phyloP scores from a whole-genome alignment of 2,329 filamentous ascomycete species.

The Ampelomyces quisqualis region DNA sequence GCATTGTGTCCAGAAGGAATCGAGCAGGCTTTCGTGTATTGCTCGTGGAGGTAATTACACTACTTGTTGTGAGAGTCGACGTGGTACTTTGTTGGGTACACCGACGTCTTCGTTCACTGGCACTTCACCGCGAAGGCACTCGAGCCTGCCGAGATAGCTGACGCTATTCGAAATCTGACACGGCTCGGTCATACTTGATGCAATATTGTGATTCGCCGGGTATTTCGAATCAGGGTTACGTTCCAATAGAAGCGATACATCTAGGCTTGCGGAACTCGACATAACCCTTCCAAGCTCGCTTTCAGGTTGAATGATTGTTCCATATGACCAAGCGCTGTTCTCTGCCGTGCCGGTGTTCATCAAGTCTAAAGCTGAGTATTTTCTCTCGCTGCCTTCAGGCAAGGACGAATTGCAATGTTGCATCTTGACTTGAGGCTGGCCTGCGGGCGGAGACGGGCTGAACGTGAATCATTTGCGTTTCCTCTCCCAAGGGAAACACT shows the following conservation, averaged over 20 bases:
- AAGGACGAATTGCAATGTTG: conserved; percentile 13
- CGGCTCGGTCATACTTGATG: conserved; percentile 17
- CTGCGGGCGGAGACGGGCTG: conserved; percentile 30
- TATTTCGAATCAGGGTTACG: conserved; percentile 16
- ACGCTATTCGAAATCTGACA: conserved; percentile 24
- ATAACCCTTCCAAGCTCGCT: conserved; percentile 21
- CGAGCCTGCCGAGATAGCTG: conserved; percentile 37
- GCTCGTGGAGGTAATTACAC: conserved; percentile 32
- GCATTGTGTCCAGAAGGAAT: conserved; percentile 46
- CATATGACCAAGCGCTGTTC: conserved; percentile 3
- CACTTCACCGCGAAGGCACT: conserved; percentile 38
- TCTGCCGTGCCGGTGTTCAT: conserved; percentile 8
- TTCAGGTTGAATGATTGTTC: conserved; percentile 18
- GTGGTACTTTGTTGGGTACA: conserved; percentile 30
- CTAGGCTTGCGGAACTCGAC: conserved; percentile 24
- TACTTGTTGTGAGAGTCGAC: conserved; percentile 32
- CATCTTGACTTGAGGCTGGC: conserved; percentile 12
- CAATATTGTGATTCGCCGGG: conserved; percentile 17
- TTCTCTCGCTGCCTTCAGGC: conserved; percentile 12
- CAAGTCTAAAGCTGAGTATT: conserved; percentile 5
- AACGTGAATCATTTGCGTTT: conserved; percentile 39
- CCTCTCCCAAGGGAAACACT: conserved; percentile 35
- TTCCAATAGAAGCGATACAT: conserved; percentile 22
- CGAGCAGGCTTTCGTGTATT: conserved; percentile 41
- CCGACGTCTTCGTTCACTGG: conserved; percentile 38